Evolutionary conservation across 2,329 filamentous ascomycete species (phyloP).

Genomic region (Fusarium tupiense): DNA sequence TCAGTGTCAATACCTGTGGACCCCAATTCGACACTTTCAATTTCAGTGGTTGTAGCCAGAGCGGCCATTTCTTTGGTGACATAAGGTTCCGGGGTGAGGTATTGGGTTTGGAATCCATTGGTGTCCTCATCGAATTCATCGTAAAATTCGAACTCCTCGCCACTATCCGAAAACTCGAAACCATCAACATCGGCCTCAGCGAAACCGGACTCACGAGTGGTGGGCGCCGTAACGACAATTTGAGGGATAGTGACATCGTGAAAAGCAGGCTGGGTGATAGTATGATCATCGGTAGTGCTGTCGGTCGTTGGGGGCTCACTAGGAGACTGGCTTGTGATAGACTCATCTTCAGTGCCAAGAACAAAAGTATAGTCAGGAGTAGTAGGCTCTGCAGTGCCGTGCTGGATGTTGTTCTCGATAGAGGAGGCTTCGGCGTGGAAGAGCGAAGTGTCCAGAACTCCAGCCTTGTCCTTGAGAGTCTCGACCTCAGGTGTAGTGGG

Average conservation of each 20-base stretch:
- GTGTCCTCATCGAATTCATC: not conserved
- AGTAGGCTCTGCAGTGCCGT: not conserved
- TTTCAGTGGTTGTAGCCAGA: not conserved
- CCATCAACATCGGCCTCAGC: not conserved
- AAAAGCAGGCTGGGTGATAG: not conserved
- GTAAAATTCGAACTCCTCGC: not conserved
- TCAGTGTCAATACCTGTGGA: not conserved
- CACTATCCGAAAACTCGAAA: not conserved
- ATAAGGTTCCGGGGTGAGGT: not conserved
- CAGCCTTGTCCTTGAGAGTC: not conserved
- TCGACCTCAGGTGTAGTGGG: not conserved
- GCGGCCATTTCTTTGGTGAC: not conserved
- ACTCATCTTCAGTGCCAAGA: not conserved
- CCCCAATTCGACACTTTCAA: not conserved
- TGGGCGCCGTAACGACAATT: not conserved
- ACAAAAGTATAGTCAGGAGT: not conserved
- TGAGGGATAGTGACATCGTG: not conserved
- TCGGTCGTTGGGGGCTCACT: not conserved
- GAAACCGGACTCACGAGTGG: not conserved
- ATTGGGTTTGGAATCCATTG: not conserved
- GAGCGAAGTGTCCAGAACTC: not conserved
- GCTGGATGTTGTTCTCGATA: not conserved
- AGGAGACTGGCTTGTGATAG: not conserved
- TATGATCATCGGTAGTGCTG: not conserved
- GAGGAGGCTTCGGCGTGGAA: not conserved